A percentile compares a stretch with the other conserved stretches of the same genome.
Conservation (phyloP, 352 stramenopile genomes). For the Globisporangium viniferum region DNA sequence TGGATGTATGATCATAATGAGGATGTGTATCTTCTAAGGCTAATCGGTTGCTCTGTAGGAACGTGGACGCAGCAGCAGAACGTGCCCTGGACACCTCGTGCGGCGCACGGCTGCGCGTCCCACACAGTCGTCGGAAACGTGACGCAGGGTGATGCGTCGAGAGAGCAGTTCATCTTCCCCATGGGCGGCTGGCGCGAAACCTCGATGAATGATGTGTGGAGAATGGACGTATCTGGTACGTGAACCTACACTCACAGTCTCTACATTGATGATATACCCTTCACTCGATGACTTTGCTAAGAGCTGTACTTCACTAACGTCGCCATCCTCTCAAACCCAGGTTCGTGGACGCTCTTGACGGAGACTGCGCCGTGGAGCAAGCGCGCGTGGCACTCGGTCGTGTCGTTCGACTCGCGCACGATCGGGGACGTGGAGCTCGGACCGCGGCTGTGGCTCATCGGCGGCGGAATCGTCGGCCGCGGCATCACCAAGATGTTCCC, state of each 20-base stretch:
- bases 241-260: background rate
- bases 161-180: conserved; percentile 52
- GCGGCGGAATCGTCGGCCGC: conserved; percentile 66
- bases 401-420: conserved; percentile 73
- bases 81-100: conserved; percentile 51
- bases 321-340: background rate
- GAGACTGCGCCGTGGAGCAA: conserved; percentile 51
- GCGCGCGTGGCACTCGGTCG: conserved; percentile 69
- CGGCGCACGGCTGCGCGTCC: conserved; percentile 52
- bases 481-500: conserved; percentile 72
- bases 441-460: conserved; percentile 68
- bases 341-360: conserved; percentile 36
- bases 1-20: background rate
- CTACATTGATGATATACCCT: background rate
- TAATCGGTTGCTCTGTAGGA: background rate
- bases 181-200: conserved; percentile 68
- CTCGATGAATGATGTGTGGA: conserved; percentile 68
- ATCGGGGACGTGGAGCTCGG: conserved; percentile 57
- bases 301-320: background rate
- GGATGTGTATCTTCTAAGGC: background rate
- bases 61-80: conserved; percentile 41
- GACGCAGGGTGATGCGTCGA: conserved; percentile 50
- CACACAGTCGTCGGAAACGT: conserved; percentile 52
- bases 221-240: conserved; percentile 39
- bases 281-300: background rate